Conservation (phyloP, 306 rosid species). For the Prunus mira region DNA sequence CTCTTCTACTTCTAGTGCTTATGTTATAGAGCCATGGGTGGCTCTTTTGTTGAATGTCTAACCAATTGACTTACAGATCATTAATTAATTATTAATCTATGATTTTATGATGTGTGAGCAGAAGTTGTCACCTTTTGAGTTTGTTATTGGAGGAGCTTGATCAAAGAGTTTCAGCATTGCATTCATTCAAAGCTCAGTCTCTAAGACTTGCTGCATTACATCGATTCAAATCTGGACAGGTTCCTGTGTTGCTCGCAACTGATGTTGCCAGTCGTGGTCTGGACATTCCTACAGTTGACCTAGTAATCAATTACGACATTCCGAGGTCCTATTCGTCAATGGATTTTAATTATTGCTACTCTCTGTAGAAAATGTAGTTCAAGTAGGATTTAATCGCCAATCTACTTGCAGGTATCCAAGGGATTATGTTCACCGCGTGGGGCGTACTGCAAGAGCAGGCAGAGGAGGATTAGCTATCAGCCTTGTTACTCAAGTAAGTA, state of each 20-base stretch:
- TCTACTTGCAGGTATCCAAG: conserved; percentile 55
- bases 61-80: neutral
- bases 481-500: conserved; percentile 64
- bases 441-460: conserved; percentile 95
- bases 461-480: conserved; percentile 80
- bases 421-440: conserved; percentile 91
- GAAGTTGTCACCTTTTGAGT: conserved; percentile 75
- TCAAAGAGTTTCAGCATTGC: conserved; percentile 61
- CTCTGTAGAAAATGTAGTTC: conserved; percentile 6
- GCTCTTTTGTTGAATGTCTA: neutral
- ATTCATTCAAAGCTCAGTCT: conserved; percentile 80
- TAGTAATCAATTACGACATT: conserved; percentile 81
- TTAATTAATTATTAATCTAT: neutral
- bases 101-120: conserved; percentile 27
- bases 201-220: conserved; percentile 76
- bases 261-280: conserved; percentile 95
- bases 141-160: conserved; percentile 82
- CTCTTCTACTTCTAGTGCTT: conserved; percentile 9
- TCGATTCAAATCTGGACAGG: conserved; percentile 77
- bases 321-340: conserved; percentile 58
- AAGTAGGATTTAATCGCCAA: conserved; percentile 15
- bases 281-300: conserved; percentile 90
- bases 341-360: conserved; percentile 8
- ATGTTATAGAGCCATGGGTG: neutral
- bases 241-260: conserved; percentile 76